Evolutionary conservation across 2,329 filamentous ascomycete species (phyloP), one percentile per base, ranked within the genome.

Genomic region (Phoma sp.): DNA sequence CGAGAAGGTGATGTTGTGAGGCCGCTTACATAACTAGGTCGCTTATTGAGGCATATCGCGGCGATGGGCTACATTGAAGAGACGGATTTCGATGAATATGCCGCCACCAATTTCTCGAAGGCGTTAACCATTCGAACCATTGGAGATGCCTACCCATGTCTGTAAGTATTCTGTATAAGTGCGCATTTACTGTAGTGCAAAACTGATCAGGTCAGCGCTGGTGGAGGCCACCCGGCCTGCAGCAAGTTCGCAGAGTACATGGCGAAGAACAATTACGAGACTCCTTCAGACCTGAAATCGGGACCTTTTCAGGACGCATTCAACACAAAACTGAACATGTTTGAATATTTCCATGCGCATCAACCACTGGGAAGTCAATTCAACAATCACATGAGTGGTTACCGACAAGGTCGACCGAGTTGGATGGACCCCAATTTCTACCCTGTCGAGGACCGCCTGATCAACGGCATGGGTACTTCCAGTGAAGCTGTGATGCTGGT

Each of bases 241-340:
- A 56, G 59, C 26, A 29, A 39, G 1, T 59, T 65, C 23, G 58
- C 62, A 1, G 30, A 37, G 3, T 65, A 53, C 39, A 46, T 64
- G 36, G 54, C 53, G 7, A 43, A 55, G 5, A 56, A 42, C 3
- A 39, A 21, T 1, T 62, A 61, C 49, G 26, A 46, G 25, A 51
- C 49, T 5, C 61, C 61, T 3, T 48, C 45, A 1, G 42, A 30
- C 10, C 23, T 23, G 9, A 55, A 38, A 3, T 14, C 42, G 17
- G 76, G 75, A 2, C 75, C 73, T 0, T 77, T 77, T 33, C 75
- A 78, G 49, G 55, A 55, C 9, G 74, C 74, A 0, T 74, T 77
- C 45, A 67, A 69, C 21, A 75, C 72, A 0, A 12, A 71, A 2
- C 60, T 76, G 3, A 61, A 69, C 0, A 74, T 77, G 40, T 77